Percentiles rank a stretch among this genome's conserved stretches.
These are phyloP conservation scores for Fusarium chaquense DNA, from an alignment of 2,329 filamentous ascomycete genomes.

Conservation along the genomic window DNA sequence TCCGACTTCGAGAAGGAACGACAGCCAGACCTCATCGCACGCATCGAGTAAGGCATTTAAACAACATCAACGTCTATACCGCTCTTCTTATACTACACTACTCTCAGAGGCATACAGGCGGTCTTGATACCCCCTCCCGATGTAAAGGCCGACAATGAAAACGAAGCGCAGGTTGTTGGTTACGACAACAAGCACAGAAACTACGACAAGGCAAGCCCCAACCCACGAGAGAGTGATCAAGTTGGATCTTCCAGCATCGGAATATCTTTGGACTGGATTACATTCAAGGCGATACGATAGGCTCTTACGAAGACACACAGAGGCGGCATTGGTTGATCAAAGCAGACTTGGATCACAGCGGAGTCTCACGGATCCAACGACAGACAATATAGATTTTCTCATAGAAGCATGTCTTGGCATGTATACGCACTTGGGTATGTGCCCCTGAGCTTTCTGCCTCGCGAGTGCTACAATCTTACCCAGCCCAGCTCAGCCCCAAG, in stretches of 20 bases:
- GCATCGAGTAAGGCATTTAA: background rate
- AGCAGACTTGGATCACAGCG: background rate
- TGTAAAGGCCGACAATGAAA: background rate
- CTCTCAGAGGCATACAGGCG: too few relatives aligned
- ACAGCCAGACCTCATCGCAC: too few relatives aligned
- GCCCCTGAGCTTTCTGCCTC: background rate
- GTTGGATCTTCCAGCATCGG: fast-evolving
- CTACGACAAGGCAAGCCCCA: background rate
- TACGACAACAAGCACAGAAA: background rate
- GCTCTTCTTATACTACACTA: background rate
- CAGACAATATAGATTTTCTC: too few relatives aligned
- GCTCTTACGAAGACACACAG: background rate
- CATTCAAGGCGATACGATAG: too few relatives aligned
- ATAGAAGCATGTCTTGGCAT: background rate
- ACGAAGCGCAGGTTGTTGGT: background rate
- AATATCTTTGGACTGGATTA: background rate
- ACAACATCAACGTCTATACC: fast-evolving
- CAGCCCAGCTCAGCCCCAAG: background rate
- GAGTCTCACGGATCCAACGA: background rate
- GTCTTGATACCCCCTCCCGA: background rate
- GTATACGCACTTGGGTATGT: too few relatives aligned
- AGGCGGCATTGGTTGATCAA: background rate
- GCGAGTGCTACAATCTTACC: background rate
- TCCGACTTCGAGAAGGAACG: background rate
- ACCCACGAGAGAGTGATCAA: too few relatives aligned